These are phyloP conservation scores for Metarhizium sp. DNA, from an alignment of 2,329 filamentous ascomycete genomes.

Conservation along the genomic window DNA sequence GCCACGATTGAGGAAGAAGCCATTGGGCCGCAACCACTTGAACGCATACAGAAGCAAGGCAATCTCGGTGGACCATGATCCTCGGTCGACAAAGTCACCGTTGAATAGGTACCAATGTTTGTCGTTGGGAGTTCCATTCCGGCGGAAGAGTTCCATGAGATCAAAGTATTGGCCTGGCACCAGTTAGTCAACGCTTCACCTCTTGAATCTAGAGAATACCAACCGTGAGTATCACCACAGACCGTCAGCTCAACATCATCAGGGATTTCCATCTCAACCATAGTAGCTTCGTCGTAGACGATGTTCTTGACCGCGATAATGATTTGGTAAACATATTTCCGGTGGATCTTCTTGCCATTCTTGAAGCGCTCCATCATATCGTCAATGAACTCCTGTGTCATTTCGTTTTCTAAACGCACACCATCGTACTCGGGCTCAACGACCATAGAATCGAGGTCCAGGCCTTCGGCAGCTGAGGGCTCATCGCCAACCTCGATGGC, in stretches of 20 bases:
- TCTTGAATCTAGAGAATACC: constrained; percentile 15
- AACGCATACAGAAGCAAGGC: constrained; percentile 88
- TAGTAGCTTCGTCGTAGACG: constrained; percentile 85
- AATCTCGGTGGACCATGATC: constrained; percentile 97
- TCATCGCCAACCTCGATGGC: constrained; percentile 91
- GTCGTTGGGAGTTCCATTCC: constrained; percentile 76
- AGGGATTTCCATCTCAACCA: constrained; percentile 86
- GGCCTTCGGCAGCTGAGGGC: constrained; percentile 81
- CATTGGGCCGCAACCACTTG: constrained; percentile 84
- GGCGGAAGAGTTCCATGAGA: constrained; percentile 87
- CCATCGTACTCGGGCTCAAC: constrained; percentile 85
- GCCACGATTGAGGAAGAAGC: constrained; percentile 91
- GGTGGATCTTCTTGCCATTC: constrained; percentile 86
- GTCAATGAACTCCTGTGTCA: constrained; percentile 95
- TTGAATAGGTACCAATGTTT: constrained; percentile 96
- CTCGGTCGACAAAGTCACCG: constrained; percentile 95
- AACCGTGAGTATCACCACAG: constrained; percentile 94
- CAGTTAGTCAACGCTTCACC: neutral
- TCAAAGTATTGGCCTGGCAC: constrained; percentile 85
- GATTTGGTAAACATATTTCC: constrained; percentile 97
- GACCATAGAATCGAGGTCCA: constrained; percentile 77
- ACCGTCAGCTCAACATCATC: constrained; percentile 77
- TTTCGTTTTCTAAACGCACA: constrained; percentile 63
- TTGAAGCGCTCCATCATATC: constrained; percentile 98
- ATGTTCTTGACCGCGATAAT: constrained; percentile 82